A percentile compares a stretch with the other conserved stretches of the same genome.
phyloP scores from a whole-genome alignment of 2,329 filamentous ascomycete genomes.

The Cladosporium sp. region DNA sequence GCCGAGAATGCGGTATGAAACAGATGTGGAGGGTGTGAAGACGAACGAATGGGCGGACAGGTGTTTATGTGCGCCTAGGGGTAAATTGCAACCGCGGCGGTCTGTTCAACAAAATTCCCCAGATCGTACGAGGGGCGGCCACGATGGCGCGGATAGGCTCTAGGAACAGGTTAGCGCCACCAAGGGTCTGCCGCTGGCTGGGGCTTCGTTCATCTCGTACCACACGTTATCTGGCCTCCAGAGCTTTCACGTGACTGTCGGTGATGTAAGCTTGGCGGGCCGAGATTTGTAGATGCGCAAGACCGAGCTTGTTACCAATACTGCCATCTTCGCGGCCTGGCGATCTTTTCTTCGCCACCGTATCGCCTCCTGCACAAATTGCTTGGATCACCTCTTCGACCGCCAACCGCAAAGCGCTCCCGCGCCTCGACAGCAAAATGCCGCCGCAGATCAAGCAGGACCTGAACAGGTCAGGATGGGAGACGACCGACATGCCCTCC shows the following conservation, averaged over 20 bases:
- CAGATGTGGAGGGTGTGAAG: neutral
- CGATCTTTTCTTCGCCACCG: no score
- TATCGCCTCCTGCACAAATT: no score
- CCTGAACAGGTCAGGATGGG: slow-evolving; percentile 91
- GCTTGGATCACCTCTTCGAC: neutral
- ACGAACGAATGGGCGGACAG: neutral
- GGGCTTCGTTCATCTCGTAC: neutral
- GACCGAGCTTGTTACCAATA: no score
- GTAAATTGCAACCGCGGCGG: neutral
- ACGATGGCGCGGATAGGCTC: neutral
- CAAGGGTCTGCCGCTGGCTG: neutral
- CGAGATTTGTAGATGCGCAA: no score
- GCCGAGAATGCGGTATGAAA: neutral
- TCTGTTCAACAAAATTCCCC: neutral
- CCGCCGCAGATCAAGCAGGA: slow-evolving; percentile 94
- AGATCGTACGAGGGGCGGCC: neutral
- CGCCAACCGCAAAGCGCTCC: neutral
- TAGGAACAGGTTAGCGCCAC: neutral
- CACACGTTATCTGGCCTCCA: no score
- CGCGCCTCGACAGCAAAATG: slow-evolving; percentile 44
- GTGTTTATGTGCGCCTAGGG: neutral
- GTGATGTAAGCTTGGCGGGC: no score
- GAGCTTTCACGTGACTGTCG: no score
- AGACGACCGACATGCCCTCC: slow-evolving; percentile 83
- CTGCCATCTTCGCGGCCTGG: no score